A percentile compares a stretch with the other conserved stretches of the same genome.
phyloP scores from a whole-genome alignment of 2,329 filamentous ascomycete species.

The Didymella pomorum region DNA sequence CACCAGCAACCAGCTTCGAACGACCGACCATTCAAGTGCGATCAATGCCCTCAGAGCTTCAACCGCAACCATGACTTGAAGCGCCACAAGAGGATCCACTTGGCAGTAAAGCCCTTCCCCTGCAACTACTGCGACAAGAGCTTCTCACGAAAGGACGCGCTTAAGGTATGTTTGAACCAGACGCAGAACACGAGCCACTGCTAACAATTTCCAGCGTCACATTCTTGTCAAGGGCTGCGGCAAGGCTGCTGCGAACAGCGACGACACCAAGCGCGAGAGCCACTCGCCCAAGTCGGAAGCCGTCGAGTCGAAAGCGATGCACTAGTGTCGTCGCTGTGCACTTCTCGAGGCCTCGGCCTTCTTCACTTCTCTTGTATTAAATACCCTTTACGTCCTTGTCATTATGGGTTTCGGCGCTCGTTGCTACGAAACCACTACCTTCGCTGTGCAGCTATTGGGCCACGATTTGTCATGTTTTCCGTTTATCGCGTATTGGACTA shows the following conservation, averaged over 20 bases:
- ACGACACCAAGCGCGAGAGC: constrained; percentile 47
- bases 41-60: constrained; percentile 90
- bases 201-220: constrained; percentile 60
- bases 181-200: constrained; percentile 44
- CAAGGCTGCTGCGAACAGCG: constrained; percentile 53
- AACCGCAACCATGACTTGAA: constrained; percentile 97
- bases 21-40: constrained; percentile 93
- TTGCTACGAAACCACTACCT: constrained; percentile 32
- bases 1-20: constrained; percentile 64
- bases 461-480: constrained; percentile 38
- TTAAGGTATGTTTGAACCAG: constrained; percentile 74
- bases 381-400: constrained; percentile 30
- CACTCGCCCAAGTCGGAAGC: constrained; percentile 44
- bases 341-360: constrained; percentile 20
- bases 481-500: constrained; percentile 32
- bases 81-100: constrained; percentile 91
- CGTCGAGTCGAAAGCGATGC: constrained; percentile 40
- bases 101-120: constrained; percentile 94
- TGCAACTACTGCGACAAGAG: constrained; percentile 93
- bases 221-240: constrained; percentile 74
- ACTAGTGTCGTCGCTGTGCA: constrained; percentile 29
- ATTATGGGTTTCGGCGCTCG: constrained; percentile 24
- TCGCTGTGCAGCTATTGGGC: constrained; percentile 39
- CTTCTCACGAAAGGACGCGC: constrained; percentile 93
- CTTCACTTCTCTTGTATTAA: constrained; percentile 49